Conservation (phyloP, 2,329 filamentous ascomycete species). For the Acarospora socialis region DNA sequence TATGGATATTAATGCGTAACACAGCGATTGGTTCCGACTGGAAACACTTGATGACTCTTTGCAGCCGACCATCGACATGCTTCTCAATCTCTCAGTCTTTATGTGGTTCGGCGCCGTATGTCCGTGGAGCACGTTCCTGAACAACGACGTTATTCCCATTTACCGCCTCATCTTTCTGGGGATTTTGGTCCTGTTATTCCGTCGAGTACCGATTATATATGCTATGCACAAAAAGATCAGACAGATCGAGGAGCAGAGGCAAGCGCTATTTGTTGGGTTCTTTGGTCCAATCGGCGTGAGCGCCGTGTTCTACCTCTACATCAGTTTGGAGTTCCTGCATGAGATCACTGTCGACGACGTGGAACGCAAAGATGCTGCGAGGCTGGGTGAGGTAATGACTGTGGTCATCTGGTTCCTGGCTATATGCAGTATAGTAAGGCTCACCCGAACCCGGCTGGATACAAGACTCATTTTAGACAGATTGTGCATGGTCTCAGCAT, state of each 20-base stretch:
- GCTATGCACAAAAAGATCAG: constrained; percentile 60
- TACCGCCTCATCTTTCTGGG: constrained; percentile 61
- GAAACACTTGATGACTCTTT: constrained; percentile 81
- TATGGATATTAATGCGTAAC: constrained; percentile 11
- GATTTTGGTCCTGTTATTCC: constrained; percentile 59
- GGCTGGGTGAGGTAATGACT: constrained; percentile 50
- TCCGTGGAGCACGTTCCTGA: constrained; percentile 59
- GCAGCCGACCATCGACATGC: constrained; percentile 90
- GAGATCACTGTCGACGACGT: constrained; percentile 43
- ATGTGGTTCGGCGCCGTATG: constrained; percentile 82
- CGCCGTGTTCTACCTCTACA: constrained; percentile 78
- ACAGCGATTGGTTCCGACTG: constrained; percentile 74
- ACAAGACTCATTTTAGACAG: constrained; percentile 23
- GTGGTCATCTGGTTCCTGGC: constrained; percentile 77
- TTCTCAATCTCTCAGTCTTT: constrained; percentile 77
- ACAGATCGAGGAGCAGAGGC: constrained; percentile 59
- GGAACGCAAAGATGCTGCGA: constrained; percentile 49
- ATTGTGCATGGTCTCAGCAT: constrained; percentile 72
- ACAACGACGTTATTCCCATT: constrained; percentile 56
- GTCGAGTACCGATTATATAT: constrained; percentile 64
- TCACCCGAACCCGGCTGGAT: background rate
- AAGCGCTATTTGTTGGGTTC: constrained; percentile 79
- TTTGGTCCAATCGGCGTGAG: constrained; percentile 88
- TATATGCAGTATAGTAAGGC: constrained; percentile 65
- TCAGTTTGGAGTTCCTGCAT: constrained; percentile 60